Evolutionary conservation across 1,284 basidiomycete species (phyloP).

Genomic region (Ceratorhiza oryzae-sativae): DNA sequence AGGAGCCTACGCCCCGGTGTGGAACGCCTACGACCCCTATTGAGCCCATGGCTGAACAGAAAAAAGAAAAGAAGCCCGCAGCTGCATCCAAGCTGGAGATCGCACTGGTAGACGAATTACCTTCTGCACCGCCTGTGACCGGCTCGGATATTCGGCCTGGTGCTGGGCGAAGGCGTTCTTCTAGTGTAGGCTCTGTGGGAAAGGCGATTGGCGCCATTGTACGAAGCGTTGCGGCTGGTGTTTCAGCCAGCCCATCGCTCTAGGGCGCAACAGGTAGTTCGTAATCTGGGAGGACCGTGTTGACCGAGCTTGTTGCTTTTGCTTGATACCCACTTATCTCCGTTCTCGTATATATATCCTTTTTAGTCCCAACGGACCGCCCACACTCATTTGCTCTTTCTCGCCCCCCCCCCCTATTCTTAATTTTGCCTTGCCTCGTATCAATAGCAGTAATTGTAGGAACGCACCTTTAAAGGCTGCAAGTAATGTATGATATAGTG

Average conservation of each 20-base stretch:
- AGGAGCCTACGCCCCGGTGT: slow-evolving; percentile 28
- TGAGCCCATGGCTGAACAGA: not conserved
- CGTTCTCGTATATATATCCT: slow-evolving; percentile 4
- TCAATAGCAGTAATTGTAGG: slow-evolving; percentile 11
- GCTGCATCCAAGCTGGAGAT: slow-evolving; percentile 6
- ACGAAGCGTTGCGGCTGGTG: slow-evolving; percentile 29
- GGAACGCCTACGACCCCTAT: slow-evolving; percentile 13
- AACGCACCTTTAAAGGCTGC: not conserved
- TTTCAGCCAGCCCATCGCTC: not conserved
- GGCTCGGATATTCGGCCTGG: slow-evolving; percentile 1
- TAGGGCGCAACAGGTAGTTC: not conserved
- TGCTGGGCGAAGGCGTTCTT: slow-evolving; percentile 10
- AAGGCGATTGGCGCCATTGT: slow-evolving; percentile 27
- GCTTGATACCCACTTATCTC: slow-evolving; percentile 13
- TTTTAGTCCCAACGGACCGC: not conserved
- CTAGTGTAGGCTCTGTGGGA: slow-evolving; percentile 17
- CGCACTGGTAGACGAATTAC: slow-evolving; percentile 12
- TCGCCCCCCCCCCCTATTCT: too few species aligned
- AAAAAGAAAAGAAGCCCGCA: not conserved
- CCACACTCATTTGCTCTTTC: slow-evolving; percentile 13
- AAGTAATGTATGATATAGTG: slow-evolving; percentile 21
- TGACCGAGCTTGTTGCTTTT: slow-evolving; percentile 6
- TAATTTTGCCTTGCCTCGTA: not conserved
- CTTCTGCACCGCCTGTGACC: slow-evolving; percentile 13
- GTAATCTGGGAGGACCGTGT: not conserved